These are phyloP conservation scores for Coemansia biformis DNA, from an alignment of 192 early-diverging fungal species.

Conservation along the genomic window DNA sequence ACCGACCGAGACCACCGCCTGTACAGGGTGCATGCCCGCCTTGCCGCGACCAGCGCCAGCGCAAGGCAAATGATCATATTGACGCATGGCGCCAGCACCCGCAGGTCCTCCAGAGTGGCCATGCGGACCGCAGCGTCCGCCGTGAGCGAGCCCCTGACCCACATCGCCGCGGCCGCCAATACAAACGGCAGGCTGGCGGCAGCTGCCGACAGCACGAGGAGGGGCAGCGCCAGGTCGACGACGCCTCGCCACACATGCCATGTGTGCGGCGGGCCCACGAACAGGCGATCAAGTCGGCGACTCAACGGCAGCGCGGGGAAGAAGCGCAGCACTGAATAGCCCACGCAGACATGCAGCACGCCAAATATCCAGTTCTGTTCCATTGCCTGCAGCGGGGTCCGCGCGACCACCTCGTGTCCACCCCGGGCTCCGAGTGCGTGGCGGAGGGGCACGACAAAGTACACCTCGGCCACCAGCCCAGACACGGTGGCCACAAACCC, in stretches of 20 bases:
- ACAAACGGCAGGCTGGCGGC: slow-evolving; percentile 16
- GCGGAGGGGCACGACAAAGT: slow-evolving; percentile 33
- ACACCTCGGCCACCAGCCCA: slow-evolving; percentile 36
- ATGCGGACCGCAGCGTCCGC: slow-evolving; percentile 7
- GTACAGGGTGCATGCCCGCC: slow-evolving; percentile 37
- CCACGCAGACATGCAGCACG: slow-evolving; percentile 27
- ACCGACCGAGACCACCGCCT: slow-evolving; percentile 70
- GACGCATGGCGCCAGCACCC: slow-evolving; percentile 19
- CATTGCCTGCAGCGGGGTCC: slow-evolving; percentile 21
- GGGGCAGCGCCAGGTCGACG: slow-evolving; percentile 22
- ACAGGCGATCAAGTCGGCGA: slow-evolving; percentile 20
- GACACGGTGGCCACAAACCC: slow-evolving; percentile 26
- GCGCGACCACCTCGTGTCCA: slow-evolving; percentile 4
- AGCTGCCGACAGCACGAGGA: slow-evolving; percentile 5
- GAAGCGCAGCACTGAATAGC: slow-evolving; percentile 19
- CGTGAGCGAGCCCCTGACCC: slow-evolving; percentile 14
- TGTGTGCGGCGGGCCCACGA: slow-evolving; percentile 28
- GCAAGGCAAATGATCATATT: slow-evolving; percentile 18
- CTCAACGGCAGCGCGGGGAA: slow-evolving; percentile 16
- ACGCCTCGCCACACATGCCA: slow-evolving; percentile 31
- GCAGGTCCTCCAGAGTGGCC: slow-evolving; percentile 14
- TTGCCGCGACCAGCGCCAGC: slow-evolving; percentile 13
- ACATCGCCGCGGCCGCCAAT: slow-evolving; percentile 11
- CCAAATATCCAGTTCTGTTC: slow-evolving; percentile 41
- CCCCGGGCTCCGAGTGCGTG: slow-evolving; percentile 4